These are phyloP conservation scores for Podospora fimiseda DNA, from an alignment of 495 filamentous ascomycete species.

Conservation along the genomic window DNA sequence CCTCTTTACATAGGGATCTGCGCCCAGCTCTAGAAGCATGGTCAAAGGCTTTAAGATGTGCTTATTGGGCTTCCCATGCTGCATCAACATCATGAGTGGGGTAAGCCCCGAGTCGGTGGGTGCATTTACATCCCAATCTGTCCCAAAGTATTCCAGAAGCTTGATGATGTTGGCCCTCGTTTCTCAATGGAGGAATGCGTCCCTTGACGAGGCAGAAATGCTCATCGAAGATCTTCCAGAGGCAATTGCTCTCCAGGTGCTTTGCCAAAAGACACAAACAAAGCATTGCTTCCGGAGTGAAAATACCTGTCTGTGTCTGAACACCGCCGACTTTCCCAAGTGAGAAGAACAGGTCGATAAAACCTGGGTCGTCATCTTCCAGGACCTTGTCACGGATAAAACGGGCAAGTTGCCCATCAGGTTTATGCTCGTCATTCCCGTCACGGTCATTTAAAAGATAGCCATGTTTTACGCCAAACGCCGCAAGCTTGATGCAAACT, in stretches of 20 bases:
- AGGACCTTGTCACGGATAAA: neutral
- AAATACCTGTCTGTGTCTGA: neutral
- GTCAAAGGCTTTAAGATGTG: neutral
- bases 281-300: neutral
- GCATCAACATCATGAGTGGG: neutral
- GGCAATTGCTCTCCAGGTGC: neutral
- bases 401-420: neutral
- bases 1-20: neutral
- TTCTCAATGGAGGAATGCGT: neutral
- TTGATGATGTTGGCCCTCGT: neutral
- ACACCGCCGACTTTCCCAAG: neutral
- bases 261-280: neutral
- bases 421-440: no score
- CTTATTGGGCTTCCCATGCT: no score
- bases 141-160: neutral
- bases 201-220: neutral
- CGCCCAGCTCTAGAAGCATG: neutral
- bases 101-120: neutral
- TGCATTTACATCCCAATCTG: neutral
- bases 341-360: neutral
- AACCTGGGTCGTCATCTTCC: neutral
- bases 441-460: neutral
- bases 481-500: neutral
- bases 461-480: neutral
- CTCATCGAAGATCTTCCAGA: neutral